phyloP scores from a whole-genome alignment of 108 stramenopile genomes.

The Cyclostephanos tholiformis region DNA sequence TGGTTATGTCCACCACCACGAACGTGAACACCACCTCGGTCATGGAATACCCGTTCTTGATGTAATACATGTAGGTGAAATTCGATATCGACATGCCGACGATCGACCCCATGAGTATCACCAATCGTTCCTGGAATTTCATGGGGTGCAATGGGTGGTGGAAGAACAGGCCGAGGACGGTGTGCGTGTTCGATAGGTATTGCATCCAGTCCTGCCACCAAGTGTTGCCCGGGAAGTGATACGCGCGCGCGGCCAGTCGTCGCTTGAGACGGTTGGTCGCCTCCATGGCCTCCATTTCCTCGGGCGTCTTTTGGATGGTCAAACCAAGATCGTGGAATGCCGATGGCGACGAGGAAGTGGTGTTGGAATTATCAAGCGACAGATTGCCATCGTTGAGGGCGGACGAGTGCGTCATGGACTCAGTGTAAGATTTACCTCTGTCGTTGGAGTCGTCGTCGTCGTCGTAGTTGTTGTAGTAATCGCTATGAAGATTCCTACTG shows the following conservation, averaged over 20 bases:
- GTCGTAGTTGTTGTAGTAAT: not conserved
- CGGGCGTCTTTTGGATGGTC: slow-evolving; percentile 18
- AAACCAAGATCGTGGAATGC: not conserved
- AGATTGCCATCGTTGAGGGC: not conserved
- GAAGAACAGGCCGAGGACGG: slow-evolving; percentile 52
- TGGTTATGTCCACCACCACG: slow-evolving; percentile 30
- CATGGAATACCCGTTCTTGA: slow-evolving; percentile 27
- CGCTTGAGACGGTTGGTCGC: slow-evolving; percentile 42
- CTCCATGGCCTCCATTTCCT: slow-evolving; percentile 48
- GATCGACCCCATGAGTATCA: slow-evolving; percentile 47
- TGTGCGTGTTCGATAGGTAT: slow-evolving; percentile 49
- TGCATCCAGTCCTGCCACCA: slow-evolving; percentile 58
- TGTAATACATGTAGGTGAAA: slow-evolving; percentile 46
- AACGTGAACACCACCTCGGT: slow-evolving; percentile 32
- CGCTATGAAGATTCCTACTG: not conserved
- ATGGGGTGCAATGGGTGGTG: slow-evolving; percentile 55
- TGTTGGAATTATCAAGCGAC: not conserved
- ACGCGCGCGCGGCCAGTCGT: slow-evolving; percentile 45
- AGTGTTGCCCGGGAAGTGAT: slow-evolving; percentile 49
- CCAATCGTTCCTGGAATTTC: slow-evolving; percentile 36
- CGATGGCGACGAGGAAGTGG: not conserved
- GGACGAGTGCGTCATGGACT: not conserved
- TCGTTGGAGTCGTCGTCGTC: not conserved
- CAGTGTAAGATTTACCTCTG: not conserved
- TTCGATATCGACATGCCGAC: slow-evolving; percentile 54